phyloP scores from a whole-genome alignment of 176 grass and related monocot species.

The Carex pumila region DNA sequence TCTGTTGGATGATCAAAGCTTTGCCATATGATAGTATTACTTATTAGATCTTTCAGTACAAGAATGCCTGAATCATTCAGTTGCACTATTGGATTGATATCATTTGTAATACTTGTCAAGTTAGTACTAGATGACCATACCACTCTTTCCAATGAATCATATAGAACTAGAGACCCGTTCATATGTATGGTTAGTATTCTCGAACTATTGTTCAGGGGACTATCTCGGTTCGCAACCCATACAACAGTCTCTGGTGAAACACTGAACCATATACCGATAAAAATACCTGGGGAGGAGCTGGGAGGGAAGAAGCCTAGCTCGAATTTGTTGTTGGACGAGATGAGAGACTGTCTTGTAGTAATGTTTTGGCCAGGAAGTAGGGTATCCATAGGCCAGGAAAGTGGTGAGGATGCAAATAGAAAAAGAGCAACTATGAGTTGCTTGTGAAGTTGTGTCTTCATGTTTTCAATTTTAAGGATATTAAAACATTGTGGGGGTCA shows the following conservation, averaged over 20 bases:
- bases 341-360: neutral
- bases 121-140: neutral
- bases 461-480: too few relatives aligned
- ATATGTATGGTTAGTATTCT: neutral
- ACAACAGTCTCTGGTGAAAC: slow-evolving; percentile 27
- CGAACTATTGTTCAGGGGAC: slow-evolving; percentile 20
- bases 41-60: slow-evolving; percentile 17
- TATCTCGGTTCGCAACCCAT: slow-evolving; percentile 60
- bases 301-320: slow-evolving; percentile 43
- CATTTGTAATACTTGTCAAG: too few relatives aligned
- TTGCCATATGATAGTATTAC: slow-evolving; percentile 31
- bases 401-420: neutral
- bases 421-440: neutral
- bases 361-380: slow-evolving; percentile 12
- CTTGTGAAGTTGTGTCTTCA: neutral
- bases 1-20: slow-evolving; percentile 56
- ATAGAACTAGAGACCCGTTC: slow-evolving; percentile 28
- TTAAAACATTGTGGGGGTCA: too few relatives aligned
- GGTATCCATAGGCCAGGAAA: neutral
- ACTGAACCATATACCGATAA: slow-evolving; percentile 51
- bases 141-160: neutral
- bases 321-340: neutral
- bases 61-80: slow-evolving; percentile 49
- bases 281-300: slow-evolving; percentile 15
- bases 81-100: neutral